Evolutionary conservation across 345 rosid genomes (phyloP).

Genomic region (Acer saccharum): DNA sequence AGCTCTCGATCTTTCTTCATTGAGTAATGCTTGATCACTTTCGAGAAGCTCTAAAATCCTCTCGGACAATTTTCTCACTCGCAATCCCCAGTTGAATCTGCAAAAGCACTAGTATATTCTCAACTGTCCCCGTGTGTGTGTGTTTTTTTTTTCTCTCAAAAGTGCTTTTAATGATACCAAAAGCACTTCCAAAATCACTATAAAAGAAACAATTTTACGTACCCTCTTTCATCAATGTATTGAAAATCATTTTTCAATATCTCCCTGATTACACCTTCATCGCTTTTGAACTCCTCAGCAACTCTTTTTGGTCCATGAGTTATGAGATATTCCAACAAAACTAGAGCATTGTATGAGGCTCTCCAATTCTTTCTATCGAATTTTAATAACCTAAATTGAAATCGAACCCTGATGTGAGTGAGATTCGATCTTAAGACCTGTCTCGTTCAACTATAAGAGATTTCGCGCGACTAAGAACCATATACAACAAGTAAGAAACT

Average conservation of each 20-base stretch:
- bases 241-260: constrained; percentile 33
- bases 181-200: not conserved
- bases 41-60: constrained; percentile 53
- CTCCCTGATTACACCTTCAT: constrained; percentile 41
- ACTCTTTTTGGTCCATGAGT: constrained; percentile 73
- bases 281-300: constrained; percentile 61
- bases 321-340: constrained; percentile 64
- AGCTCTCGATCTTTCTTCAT: constrained; percentile 53
- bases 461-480: too few species aligned
- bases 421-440: not conserved
- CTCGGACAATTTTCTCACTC: constrained; percentile 45
- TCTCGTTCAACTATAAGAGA: too few species aligned
- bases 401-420: not conserved
- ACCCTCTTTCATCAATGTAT: constrained; percentile 64
- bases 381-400: constrained; percentile 44
- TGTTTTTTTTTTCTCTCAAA: too few species aligned
- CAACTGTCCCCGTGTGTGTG: too few species aligned
- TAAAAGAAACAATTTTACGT: not conserved
- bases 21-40: constrained; percentile 37
- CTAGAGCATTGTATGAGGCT: constrained; percentile 56
- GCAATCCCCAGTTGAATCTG: constrained; percentile 70
- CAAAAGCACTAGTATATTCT: not conserved
- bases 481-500: not conserved
- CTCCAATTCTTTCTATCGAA: constrained; percentile 69
- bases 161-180: not conserved